phyloP scores from a whole-genome alignment of 768 basidiomycete genomes.

The Suillus decipiens region DNA sequence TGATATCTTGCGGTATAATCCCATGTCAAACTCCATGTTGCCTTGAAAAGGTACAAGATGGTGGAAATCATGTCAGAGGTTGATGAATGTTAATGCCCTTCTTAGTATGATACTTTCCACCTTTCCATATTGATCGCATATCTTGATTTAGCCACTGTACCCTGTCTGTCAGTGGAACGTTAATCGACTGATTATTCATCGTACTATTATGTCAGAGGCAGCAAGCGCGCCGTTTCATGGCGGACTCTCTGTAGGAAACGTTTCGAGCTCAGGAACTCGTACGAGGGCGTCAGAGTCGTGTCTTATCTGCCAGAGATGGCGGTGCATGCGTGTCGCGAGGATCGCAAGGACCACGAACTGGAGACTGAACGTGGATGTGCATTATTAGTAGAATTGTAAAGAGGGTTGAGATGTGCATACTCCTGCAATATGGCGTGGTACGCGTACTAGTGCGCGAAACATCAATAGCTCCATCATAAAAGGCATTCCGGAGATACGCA shows the following conservation, averaged over 20 bases:
- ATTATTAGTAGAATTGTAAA: neutral
- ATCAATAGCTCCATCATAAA: neutral
- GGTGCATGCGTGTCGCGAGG: neutral
- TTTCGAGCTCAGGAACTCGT: neutral
- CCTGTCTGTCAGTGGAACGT: no score
- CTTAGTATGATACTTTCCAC: no score
- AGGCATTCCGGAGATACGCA: neutral
- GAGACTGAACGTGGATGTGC: neutral
- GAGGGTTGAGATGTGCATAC: neutral
- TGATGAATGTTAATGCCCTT: no score
- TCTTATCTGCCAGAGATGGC: neutral
- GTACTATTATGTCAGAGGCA: no score
- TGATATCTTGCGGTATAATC: no score
- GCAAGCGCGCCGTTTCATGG: no score
- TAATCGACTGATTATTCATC: no score
- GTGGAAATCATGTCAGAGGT: no score
- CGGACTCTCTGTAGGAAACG: neutral
- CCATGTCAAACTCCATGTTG: no score
- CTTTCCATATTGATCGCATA: no score
- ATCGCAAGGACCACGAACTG: neutral
- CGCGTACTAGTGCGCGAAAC: neutral
- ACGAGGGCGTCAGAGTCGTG: neutral
- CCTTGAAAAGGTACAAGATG: no score
- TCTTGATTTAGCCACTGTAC: no score
- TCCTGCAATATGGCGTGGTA: slow-evolving; percentile 1